Conservation (phyloP, 495 filamentous ascomycete species). For the Margaritispora aquatica region DNA sequence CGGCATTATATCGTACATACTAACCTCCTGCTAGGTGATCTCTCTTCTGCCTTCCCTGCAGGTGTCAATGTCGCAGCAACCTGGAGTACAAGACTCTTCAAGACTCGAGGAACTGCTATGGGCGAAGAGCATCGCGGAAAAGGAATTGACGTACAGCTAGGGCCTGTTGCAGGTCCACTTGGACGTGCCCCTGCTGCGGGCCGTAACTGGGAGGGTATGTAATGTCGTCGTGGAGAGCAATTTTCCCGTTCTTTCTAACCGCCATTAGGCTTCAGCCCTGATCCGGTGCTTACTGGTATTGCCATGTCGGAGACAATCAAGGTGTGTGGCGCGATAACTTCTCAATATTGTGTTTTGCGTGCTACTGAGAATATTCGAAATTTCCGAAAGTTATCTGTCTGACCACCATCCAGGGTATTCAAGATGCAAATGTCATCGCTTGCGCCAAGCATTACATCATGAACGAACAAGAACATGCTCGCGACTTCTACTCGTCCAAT, state of each 20-base stretch:
- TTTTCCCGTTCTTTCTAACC: neutral
- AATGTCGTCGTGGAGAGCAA: too few relatives aligned
- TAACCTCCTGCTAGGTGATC: conserved; percentile 47
- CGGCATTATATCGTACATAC: neutral
- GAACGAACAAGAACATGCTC: conserved; percentile 79
- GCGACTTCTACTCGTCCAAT: conserved; percentile 73
- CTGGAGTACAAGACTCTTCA: conserved; percentile 54
- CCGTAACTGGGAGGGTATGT: conserved; percentile 74
- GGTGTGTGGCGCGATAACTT: neutral
- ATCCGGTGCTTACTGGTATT: conserved; percentile 70
- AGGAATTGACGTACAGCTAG: conserved; percentile 79
- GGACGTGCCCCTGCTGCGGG: conserved; percentile 70
- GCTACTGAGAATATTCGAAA: neutral
- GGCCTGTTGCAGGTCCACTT: conserved; percentile 84
- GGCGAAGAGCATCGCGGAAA: conserved; percentile 75
- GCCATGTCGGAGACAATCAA: conserved; percentile 63
- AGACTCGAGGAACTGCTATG: conserved; percentile 71
- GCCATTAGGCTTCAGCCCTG: conserved; percentile 51
- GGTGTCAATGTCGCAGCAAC: conserved; percentile 80
- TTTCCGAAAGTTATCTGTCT: neutral
- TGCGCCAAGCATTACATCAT: conserved; percentile 77
- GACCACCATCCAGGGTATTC: conserved; percentile 53
- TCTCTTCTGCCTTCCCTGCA: conserved; percentile 72
- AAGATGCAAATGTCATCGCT: conserved; percentile 75
- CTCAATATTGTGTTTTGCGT: neutral